Evolutionary conservation across 2,329 filamentous ascomycete genomes (phyloP), one percentile per base, ranked within the genome.

Genomic region (Seiridium unicorne): DNA sequence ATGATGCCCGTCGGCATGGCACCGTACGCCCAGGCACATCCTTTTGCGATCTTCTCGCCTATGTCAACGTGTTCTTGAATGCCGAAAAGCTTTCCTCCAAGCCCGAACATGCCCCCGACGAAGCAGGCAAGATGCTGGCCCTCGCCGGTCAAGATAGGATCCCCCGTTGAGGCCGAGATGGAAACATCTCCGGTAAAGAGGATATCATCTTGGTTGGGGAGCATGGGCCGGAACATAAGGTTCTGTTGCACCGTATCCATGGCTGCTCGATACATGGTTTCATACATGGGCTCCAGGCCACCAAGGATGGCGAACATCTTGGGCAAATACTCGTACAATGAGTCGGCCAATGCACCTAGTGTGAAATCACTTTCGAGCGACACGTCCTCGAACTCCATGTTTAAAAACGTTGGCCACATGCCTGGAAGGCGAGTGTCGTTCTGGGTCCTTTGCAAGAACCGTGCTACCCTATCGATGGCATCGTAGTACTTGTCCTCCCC

Each of bases 401-500:
- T 84, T 55, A 94, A 75, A 55, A 79, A 77, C 26, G 83, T 80
- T 1, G 90, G 90, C 89, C 89, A 95, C 78, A 95, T 82, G 3
- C 92, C 91, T 0, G 91, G 91, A 5, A 94, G 73, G n/a, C 77
- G 79, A 0, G 91, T 93, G 4, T 79, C 73, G 67, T 87, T 86
- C 74, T 95, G 91, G 57, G 84, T 84, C 44, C 80, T 77, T 57
- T 89, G 82, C n/a, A 96, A 80, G 31, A 88, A 83, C 60, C 89
- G 82, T 7, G 89, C 91, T 53, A 96, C 85, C 8, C 90, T 84
- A 60, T 89, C 87, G 59, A 92, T 83, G 1, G 90, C 91, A 70
- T 93, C 91, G 69, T 88, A 92, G 73, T 89, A 92, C 66, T 87
- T 90, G 59, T 81, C 72, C 61, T 91, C 79, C 57, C 84, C 85